These are phyloP conservation scores for Omphalea diandra DNA, from an alignment of 441 rosid genomes.

Conservation along the genomic window DNA sequence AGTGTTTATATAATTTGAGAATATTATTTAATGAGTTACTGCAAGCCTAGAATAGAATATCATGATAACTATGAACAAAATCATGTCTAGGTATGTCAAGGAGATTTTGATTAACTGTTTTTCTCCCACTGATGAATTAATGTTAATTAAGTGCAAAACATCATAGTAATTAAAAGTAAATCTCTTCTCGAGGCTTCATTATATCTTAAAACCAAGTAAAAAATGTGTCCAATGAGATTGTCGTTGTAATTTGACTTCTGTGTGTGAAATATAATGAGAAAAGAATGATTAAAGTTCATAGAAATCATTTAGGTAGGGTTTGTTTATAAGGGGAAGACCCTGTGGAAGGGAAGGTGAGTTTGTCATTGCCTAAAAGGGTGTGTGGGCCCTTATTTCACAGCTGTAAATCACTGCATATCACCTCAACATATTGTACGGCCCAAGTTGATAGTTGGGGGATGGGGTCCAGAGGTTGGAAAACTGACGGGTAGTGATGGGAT, in stretches of 20 bases:
- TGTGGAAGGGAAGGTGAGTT: conserved; percentile 19
- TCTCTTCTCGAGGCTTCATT: background rate
- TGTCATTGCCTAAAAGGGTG: conserved; percentile 41
- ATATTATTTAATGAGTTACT: no score
- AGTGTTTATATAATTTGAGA: no score
- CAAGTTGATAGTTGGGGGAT: conserved; percentile 6
- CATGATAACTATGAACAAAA: no score
- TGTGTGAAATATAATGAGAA: background rate
- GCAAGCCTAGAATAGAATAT: no score
- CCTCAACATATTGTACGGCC: conserved; percentile 18
- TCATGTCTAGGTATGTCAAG: no score
- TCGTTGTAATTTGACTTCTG: background rate
- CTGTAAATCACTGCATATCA: conserved; percentile 33
- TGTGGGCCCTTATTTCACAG: conserved; percentile 28
- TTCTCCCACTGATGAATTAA: no score
- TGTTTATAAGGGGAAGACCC: no score
- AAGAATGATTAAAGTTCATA: conserved; percentile 1
- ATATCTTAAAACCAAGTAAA: background rate
- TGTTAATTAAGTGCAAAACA: no score
- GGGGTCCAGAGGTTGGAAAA: background rate
- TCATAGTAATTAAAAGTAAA: no score
- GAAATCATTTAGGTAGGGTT: background rate
- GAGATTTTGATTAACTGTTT: no score
- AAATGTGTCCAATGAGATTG: background rate
- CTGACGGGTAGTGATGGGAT: conserved; percentile 1